Evolutionary conservation across 345 rosid genomes (phyloP).

Genomic region (Mangifera indica): DNA sequence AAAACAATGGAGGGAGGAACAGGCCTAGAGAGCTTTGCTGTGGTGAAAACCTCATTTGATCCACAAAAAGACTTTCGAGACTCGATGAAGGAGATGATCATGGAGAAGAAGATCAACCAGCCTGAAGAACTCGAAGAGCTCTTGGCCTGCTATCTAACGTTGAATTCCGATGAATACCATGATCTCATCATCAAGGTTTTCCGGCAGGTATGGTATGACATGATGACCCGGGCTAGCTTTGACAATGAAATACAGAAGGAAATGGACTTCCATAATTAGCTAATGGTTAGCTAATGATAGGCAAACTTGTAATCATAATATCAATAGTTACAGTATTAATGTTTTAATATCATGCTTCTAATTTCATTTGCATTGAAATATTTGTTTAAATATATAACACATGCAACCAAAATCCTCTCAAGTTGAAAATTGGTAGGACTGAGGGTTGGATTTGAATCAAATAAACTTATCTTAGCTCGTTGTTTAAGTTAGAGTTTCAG

Average conservation of each 20-base stretch:
- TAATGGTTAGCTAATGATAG: not conserved
- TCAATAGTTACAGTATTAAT: constrained; percentile 9
- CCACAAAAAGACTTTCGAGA: constrained; percentile 82
- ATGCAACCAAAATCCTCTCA: constrained; percentile 1
- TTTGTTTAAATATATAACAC: not conserved
- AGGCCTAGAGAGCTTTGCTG: constrained; percentile 59
- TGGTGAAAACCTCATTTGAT: constrained; percentile 70
- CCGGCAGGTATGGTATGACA: constrained; percentile 67
- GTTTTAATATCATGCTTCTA: constrained; percentile 3
- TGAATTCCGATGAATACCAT: constrained; percentile 70
- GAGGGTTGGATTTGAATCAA: too few species aligned
- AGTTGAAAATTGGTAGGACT: not conserved
- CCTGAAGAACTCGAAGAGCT: constrained; percentile 80
- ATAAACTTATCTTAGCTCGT: too few species aligned
- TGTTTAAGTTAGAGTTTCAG: too few species aligned
- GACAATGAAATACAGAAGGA: constrained; percentile 27
- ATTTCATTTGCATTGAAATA: not conserved
- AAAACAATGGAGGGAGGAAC: constrained; percentile 26
- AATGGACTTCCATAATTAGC: constrained; percentile 15
- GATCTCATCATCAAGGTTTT: constrained; percentile 86
- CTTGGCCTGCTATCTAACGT: constrained; percentile 74
- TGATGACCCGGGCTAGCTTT: constrained; percentile 33
- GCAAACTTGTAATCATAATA: constrained; percentile 19
- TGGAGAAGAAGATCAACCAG: constrained; percentile 53
- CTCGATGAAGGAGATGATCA: constrained; percentile 89